Percentiles rank a stretch among this genome's conserved stretches.
Evolutionary conservation across 192 early-diverging fungal genomes (phyloP).

Genomic region (Backusella mclennaniae): DNA sequence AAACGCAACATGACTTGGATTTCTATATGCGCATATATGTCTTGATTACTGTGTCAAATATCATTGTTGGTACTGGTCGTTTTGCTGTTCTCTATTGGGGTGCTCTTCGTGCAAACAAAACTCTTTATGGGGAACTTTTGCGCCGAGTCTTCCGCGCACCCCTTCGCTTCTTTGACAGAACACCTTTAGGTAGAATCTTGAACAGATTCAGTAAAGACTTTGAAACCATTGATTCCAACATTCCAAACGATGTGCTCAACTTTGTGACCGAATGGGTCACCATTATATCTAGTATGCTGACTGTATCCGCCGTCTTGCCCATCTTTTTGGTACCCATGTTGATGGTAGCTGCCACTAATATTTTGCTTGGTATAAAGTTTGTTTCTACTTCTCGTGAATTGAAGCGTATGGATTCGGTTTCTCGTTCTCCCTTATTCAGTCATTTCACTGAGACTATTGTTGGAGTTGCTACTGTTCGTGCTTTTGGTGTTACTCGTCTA

Average conservation of each 20-base stretch:
- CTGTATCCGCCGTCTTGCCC: constrained; percentile 6
- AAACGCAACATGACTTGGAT: constrained; percentile 27
- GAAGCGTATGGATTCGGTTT: constrained; percentile 82
- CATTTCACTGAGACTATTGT: constrained; percentile 71
- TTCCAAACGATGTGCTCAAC: constrained; percentile 13
- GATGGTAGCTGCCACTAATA: background rate
- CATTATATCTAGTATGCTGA: constrained; percentile 11
- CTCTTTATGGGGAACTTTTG: constrained; percentile 55
- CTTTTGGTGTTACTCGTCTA: constrained; percentile 64
- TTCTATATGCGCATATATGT: constrained; percentile 64
- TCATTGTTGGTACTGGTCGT: constrained; percentile 42
- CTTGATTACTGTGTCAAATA: constrained; percentile 44
- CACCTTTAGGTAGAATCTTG: constrained; percentile 78
- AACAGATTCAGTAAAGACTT: constrained; percentile 77
- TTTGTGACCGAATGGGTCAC: constrained; percentile 7
- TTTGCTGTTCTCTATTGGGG: constrained; percentile 44
- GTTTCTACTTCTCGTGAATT: constrained; percentile 80
- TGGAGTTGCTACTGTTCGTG: constrained; percentile 79
- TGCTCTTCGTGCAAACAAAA: constrained; percentile 49
- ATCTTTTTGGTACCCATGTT: background rate
- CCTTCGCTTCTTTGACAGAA: constrained; percentile 79
- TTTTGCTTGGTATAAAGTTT: constrained; percentile 52
- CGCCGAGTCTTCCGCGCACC: constrained; percentile 57
- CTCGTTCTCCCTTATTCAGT: constrained; percentile 74
- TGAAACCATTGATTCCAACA: constrained; percentile 43